Evolutionary conservation across 73 alveolate genomes (phyloP).

Genomic region (Effrenium voratum): DNA sequence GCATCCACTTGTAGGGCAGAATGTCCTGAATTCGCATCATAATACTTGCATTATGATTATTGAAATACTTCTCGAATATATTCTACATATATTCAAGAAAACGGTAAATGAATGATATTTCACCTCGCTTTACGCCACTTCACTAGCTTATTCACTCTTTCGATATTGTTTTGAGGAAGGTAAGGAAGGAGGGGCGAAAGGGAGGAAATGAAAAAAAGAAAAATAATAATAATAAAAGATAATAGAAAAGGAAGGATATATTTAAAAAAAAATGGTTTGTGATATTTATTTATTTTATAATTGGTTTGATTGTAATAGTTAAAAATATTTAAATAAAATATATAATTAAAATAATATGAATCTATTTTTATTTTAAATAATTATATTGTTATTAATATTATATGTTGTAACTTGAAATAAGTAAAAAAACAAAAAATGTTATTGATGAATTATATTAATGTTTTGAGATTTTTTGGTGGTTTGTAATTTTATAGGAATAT

Average conservation of each 20-base stretch:
- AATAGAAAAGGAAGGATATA: not conserved
- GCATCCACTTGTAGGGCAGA: too few relatives aligned
- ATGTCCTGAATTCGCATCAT: too few relatives aligned
- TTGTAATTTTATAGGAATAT: not conserved
- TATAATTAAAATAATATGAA: not conserved
- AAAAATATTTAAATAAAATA: not conserved
- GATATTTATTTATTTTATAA: not conserved
- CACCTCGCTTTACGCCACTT: too few relatives aligned
- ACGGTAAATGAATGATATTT: too few relatives aligned
- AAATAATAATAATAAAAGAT: not conserved
- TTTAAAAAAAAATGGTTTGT: not conserved
- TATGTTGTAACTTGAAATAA: not conserved
- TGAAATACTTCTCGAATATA: too few relatives aligned
- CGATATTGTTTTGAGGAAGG: too few relatives aligned
- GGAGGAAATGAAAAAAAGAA: not conserved
- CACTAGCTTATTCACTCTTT: too few relatives aligned
- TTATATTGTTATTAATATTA: not conserved
- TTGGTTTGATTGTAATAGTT: not conserved
- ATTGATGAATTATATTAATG: not conserved
- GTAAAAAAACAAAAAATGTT: not conserved
- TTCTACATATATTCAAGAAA: too few relatives aligned
- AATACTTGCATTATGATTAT: too few relatives aligned
- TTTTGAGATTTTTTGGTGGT: not conserved
- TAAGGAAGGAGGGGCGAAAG: too few relatives aligned
- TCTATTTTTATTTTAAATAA: not conserved